Evolutionary conservation across 2,329 filamentous ascomycete genomes (phyloP), one percentile per base, ranked within the genome.

Genomic region (Alternaria sp.): DNA sequence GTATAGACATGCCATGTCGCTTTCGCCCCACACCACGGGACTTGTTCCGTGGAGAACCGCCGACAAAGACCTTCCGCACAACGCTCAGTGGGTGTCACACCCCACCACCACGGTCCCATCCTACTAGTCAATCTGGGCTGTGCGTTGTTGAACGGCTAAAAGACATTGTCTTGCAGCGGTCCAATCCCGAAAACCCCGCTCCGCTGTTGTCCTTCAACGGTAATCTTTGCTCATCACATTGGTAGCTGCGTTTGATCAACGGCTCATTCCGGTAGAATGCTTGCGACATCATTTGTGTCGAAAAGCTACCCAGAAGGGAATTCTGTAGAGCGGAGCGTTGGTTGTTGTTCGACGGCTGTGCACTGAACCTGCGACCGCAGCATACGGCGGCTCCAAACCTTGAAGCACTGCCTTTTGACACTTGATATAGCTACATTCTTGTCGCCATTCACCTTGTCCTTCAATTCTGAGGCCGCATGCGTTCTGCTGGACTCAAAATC

Each of bases 101-200:
- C 58, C 53, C 58, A 60, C 53, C 58, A 30, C 41, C 46, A 48
- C 34, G 20, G 51, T 53, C 25, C 46, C 41, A 48, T 57, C 41
- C 46, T 54, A 18, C 46, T 48, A 55, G 55, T 50, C 45, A n/a
- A 36, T 27, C 51, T 52, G 32, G 55, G 43, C 59, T 61, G 30
- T 59, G 61, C 55, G 58, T 56, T 60, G 53, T 58, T 53, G 38
- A 34, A 67, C 59, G 62, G 65, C 59, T 63, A 66, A 67, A 63
- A 57, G 44, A 60, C 54, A 22, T 56, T 45, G 28, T 38, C 18
- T 27, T 48, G 58, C 41, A 28, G 27, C 27, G 27, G 45, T 46
- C 46, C 40, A 53, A 45, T 40, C 49, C 44, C 43, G 44, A 40
- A 14, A 20, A 40, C 40, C 46, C 54, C 54, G 49, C 58, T 58